phyloP scores from a whole-genome alignment of 2,329 filamentous ascomycete genomes.

The Nectriaceae sp. region DNA sequence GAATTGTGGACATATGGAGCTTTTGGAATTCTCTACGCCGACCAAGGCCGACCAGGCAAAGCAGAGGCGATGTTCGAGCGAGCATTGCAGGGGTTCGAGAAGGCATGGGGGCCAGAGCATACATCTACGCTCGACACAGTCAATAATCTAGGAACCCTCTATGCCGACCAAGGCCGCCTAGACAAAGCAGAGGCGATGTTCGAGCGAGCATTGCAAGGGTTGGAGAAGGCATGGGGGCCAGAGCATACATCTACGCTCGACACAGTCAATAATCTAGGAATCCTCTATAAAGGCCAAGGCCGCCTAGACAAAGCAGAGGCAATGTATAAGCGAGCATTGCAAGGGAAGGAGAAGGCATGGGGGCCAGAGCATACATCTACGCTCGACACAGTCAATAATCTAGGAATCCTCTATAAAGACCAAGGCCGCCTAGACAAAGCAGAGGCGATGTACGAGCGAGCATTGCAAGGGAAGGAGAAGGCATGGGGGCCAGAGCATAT shows the following conservation, averaged over 20 bases:
- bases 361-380: conserved; percentile 1
- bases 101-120: conserved; percentile 15
- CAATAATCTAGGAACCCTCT: conserved; percentile 32
- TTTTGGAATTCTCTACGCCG: conserved; percentile 22
- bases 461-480: conserved; percentile 27
- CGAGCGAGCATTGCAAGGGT: conserved; percentile 29
- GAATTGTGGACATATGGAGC: not conserved
- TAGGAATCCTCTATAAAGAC: not conserved
- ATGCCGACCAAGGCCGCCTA: conserved; percentile 24
- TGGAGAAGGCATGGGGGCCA: conserved; percentile 17
- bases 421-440: conserved; percentile 12
- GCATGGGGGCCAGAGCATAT: conserved; percentile 12
- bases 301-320: conserved; percentile 21
- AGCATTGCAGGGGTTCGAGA: conserved; percentile 25
- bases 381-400: not conserved
- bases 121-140: conserved; percentile 23
- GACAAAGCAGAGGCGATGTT: conserved; percentile 32
- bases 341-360: conserved; percentile 21
- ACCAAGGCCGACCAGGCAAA: conserved; percentile 24
- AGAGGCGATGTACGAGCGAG: conserved; percentile 30
- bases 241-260: conserved; percentile 16
- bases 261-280: conserved; percentile 20
- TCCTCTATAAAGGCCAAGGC: conserved; percentile 19
- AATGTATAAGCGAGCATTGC: conserved; percentile 31
- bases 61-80: conserved; percentile 12